These are phyloP conservation scores for Hyphopichia pseudoburtonii DNA, from an alignment of 1,139 yeast genomes.

Conservation along the genomic window DNA sequence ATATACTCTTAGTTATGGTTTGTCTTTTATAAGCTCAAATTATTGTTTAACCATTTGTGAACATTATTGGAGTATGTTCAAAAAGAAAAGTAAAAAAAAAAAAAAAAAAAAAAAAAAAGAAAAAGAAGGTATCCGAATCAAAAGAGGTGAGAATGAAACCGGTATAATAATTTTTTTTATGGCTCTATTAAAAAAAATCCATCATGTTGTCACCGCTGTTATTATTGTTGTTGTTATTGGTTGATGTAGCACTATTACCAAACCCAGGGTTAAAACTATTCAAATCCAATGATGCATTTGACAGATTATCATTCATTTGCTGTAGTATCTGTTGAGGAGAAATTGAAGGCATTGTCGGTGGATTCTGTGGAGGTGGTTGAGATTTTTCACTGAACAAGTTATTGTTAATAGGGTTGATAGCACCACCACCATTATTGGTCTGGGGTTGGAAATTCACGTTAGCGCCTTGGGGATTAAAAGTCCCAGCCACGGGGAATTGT, in stretches of 20 bases:
- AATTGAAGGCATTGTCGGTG: slow-evolving; percentile 18
- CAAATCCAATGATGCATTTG: slow-evolving; percentile 5
- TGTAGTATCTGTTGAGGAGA: slow-evolving; percentile 44
- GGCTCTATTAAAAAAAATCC: slow-evolving; percentile 16
- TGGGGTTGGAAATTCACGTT: slow-evolving; percentile 1
- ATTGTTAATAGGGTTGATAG: too few species aligned
- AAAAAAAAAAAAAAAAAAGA: too few species aligned
- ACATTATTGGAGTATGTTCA: too few species aligned
- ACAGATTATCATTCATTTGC: slow-evolving; percentile 21
- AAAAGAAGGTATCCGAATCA: too few species aligned
- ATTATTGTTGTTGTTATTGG: slow-evolving; percentile 9
- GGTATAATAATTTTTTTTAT: too few species aligned
- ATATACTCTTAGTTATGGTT: too few species aligned
- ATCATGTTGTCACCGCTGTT: slow-evolving; percentile 9
- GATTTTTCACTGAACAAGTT: slow-evolving; percentile 2
- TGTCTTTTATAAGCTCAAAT: too few species aligned
- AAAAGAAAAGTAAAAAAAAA: too few species aligned
- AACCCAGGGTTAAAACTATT: neutral
- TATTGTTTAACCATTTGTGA: too few species aligned
- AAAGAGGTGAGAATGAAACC: too few species aligned
- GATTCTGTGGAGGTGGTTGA: neutral
- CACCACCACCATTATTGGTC: too few species aligned
- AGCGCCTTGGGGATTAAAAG: slow-evolving; percentile 4
- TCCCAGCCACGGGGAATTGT: slow-evolving; percentile 3
- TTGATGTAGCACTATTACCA: too few species aligned